Evolutionary conservation across 371 early-diverging fungal genomes (phyloP).

Genomic region (Apophysomyces ossiformis): DNA sequence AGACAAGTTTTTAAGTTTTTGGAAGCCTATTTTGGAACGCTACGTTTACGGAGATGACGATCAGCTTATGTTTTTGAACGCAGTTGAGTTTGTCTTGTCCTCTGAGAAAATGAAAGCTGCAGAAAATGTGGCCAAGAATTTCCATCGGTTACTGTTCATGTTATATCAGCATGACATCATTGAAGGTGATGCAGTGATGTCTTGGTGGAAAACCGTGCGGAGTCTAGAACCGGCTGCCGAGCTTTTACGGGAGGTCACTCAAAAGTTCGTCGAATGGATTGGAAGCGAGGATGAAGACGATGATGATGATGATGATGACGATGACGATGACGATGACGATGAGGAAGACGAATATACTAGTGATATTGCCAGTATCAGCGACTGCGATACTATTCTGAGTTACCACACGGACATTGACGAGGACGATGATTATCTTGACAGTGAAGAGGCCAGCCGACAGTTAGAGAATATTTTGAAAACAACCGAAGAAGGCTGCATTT

Average conservation of each 20-base stretch:
- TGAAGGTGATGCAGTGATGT: slow-evolving; percentile 40
- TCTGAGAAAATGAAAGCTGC: slow-evolving; percentile 8
- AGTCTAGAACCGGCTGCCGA: slow-evolving; percentile 3
- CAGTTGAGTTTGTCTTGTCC: slow-evolving; percentile 26
- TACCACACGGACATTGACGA: slow-evolving; percentile 1
- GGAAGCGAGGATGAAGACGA: slow-evolving; percentile 28
- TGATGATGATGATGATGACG: slow-evolving; percentile 24
- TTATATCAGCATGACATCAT: slow-evolving; percentile 49
- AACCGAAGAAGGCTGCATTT: slow-evolving; percentile 1
- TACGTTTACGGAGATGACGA: slow-evolving; percentile 36
- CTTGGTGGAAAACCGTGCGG: slow-evolving; percentile 41
- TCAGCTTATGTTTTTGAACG: slow-evolving; percentile 34
- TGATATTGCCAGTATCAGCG: slow-evolving; percentile 12
- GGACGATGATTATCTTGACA: neutral
- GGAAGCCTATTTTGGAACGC: slow-evolving; percentile 45
- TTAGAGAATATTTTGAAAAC: neutral
- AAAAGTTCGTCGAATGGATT: slow-evolving; percentile 36
- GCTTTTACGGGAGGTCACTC: slow-evolving; percentile 27
- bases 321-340: slow-evolving; percentile 13
- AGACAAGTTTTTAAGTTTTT: slow-evolving; percentile 38
- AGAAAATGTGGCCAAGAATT: slow-evolving; percentile 29
- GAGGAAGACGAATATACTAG: slow-evolving; percentile 13
- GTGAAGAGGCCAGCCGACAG: neutral
- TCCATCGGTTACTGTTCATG: slow-evolving; percentile 42
- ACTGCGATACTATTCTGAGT: neutral